Percentiles rank a stretch among this genome's conserved stretches.
These are phyloP conservation scores for Moricandia moricandioides DNA, from an alignment of 345 rosid genomes.

Conservation along the genomic window DNA sequence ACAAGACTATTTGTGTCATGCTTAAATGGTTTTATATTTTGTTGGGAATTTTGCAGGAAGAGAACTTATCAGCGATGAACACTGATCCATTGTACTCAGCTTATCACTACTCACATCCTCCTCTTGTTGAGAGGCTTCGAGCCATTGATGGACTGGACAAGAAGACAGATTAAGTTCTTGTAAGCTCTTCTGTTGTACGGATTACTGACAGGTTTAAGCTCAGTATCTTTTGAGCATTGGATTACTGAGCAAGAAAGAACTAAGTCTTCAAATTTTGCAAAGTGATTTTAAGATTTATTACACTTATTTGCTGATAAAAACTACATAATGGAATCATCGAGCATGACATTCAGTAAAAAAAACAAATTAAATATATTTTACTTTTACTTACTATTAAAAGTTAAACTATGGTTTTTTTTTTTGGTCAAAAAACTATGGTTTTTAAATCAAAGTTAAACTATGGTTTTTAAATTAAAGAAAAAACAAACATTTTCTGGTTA, in stretches of 20 bases:
- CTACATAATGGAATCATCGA: background rate
- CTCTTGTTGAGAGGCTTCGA: constrained; percentile 86
- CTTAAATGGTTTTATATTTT: background rate
- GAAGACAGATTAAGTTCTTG: constrained; percentile 56
- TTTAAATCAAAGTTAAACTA: background rate
- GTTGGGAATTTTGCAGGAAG: constrained; percentile 60
- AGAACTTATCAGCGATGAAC: constrained; percentile 93
- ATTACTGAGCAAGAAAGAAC: background rate
- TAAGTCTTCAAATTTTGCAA: background rate
- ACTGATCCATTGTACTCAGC: constrained; percentile 98
- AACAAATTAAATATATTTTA: background rate
- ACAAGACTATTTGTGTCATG: background rate
- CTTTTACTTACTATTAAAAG: background rate
- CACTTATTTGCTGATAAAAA: background rate
- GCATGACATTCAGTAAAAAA: background rate
- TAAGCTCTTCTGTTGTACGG: background rate
- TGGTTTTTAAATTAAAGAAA: background rate
- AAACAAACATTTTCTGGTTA: background rate
- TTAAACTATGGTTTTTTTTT: background rate
- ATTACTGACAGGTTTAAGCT: background rate
- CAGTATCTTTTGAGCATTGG: background rate
- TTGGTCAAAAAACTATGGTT: too few relatives aligned
- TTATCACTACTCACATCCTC: constrained; percentile 97
- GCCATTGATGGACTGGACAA: constrained; percentile 72
- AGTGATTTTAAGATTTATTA: background rate